Base-by-base conservation (phyloP, 805 yeast genomes). In the Yarrowia deformans region DNA sequence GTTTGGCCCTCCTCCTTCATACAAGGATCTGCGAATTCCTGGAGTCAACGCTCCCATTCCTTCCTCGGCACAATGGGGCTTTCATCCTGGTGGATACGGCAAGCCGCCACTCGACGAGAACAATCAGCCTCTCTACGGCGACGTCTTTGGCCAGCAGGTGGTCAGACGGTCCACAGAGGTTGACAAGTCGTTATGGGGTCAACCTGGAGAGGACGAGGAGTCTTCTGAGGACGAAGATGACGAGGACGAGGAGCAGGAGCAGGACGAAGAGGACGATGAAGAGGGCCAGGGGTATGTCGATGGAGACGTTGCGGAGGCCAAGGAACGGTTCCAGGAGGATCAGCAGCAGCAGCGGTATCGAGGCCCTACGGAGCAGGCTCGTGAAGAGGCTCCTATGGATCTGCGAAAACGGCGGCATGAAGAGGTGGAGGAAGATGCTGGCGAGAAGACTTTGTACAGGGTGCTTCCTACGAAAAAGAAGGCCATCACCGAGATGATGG, bases 1-100 rank as follows among this genome's bases (percentile, higher is more conserved):
- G 69, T 74, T 85, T 14, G 98, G 98, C 0, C 87, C 90, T 35
- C 97, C 98, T 0, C 97, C 97, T 0, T 83, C 92, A 19, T 93
- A 91, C 78, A 88, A 88, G 2, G 82, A 84, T 46, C 79, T 91
- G 76, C 79, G 82, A 42, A 84, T 91, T 8, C 91, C 86, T 3
- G 88, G 84, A 3, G 75, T 79, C 18, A 84, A 84, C 71, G 81
- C 84, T 1, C 79, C 81, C 1, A 77, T 80, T 63, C 81, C 81
- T 1, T 66, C 73, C 1, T 80, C 79, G 9, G 79, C 80, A 8
- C 79, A 78, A 56, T 79, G 81, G 81, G 81, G 81, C 3, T 79
- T 75, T 67, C 79, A 77, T 45, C 81, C 80, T 8, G 81, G 82
- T 35, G 81, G 80, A n/a, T 79, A 75, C 70, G 82, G 81, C 8